Evolutionary conservation across 2,329 filamentous ascomycete genomes (phyloP).

Genomic region (Helicocarpus griseus): DNA sequence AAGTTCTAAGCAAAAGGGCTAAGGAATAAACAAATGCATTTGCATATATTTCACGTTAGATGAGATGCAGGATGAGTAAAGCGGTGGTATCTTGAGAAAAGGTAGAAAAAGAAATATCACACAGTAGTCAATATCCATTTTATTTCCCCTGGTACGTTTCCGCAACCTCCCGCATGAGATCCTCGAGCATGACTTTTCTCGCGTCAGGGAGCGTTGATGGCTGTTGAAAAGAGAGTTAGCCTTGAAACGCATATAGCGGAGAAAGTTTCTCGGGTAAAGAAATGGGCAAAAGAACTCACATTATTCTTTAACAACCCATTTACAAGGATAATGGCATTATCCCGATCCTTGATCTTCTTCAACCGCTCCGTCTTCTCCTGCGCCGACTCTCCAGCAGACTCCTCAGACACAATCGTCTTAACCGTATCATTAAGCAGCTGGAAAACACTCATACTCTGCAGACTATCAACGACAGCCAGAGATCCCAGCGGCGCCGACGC

Average conservation of each 20-base stretch:
- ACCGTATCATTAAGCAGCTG: constrained; percentile 26
- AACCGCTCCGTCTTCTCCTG: constrained; percentile 16
- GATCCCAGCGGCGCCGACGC: constrained; percentile 26
- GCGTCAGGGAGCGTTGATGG: constrained; percentile 19
- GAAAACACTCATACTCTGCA: constrained; percentile 27
- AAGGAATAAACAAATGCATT: too few species aligned
- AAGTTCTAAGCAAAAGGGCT: too few species aligned
- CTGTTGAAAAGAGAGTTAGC: constrained; percentile 14
- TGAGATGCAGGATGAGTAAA: neutral
- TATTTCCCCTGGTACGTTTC: neutral
- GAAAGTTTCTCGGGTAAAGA: too few species aligned
- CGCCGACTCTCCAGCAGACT: constrained; percentile 12
- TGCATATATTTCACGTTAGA: neutral
- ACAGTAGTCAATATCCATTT: neutral
- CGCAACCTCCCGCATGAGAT: constrained; percentile 18
- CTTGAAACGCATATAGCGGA: too few species aligned
- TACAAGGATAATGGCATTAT: constrained; percentile 32
- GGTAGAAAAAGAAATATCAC: neutral
- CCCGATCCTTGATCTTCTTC: constrained; percentile 28
- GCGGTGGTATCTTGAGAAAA: neutral
- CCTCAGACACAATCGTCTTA: constrained; percentile 12
- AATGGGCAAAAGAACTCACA: constrained; percentile 19
- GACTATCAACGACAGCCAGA: constrained; percentile 24
- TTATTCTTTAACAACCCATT: constrained; percentile 30
- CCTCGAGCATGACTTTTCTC: constrained; percentile 21